Conservation (phyloP, 2,329 filamentous ascomycete species). For the Sclerotinia borealis region DNA sequence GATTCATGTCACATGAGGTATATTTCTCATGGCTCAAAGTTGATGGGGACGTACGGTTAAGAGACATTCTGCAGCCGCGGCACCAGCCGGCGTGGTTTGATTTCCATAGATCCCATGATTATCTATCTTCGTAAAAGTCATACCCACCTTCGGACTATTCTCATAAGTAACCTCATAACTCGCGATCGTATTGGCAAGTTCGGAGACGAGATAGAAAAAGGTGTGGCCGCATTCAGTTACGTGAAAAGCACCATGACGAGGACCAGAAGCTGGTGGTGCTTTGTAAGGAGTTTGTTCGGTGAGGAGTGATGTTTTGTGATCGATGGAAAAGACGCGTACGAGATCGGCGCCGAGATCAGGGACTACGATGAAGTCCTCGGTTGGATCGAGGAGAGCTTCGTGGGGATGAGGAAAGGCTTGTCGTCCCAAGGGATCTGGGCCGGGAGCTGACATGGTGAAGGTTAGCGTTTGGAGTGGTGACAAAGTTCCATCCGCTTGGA, state of each 20-base stretch:
- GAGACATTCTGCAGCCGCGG: conserved; percentile 49
- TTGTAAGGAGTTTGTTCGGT: conserved; percentile 34
- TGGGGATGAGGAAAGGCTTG: conserved; percentile 47
- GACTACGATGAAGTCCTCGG: conserved; percentile 42
- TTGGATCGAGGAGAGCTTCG: conserved; percentile 47
- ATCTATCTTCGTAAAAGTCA: conserved; percentile 44
- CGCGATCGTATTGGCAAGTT: conserved; percentile 41
- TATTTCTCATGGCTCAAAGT: not conserved
- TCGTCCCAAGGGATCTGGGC: conserved; percentile 32
- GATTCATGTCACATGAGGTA: not conserved
- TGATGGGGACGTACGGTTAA: conserved; percentile 47
- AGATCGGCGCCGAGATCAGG: conserved; percentile 49
- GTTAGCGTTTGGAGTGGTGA: conserved; percentile 36
- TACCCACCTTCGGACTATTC: conserved; percentile 26
- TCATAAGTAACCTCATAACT: conserved; percentile 52
- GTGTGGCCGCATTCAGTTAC: conserved; percentile 21
- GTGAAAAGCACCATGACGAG: conserved; percentile 48
- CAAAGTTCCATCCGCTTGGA: conserved; percentile 10
- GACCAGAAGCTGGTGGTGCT: conserved; percentile 40
- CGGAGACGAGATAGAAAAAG: conserved; percentile 40
- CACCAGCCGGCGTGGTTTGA: conserved; percentile 32
- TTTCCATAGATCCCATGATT: conserved; percentile 43
- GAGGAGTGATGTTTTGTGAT: conserved; percentile 33
- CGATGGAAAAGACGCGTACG: conserved; percentile 42
- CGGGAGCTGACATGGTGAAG: conserved; percentile 35